Conservation (phyloP, 2,329 filamentous ascomycete species). For the Alternaria alternata region DNA sequence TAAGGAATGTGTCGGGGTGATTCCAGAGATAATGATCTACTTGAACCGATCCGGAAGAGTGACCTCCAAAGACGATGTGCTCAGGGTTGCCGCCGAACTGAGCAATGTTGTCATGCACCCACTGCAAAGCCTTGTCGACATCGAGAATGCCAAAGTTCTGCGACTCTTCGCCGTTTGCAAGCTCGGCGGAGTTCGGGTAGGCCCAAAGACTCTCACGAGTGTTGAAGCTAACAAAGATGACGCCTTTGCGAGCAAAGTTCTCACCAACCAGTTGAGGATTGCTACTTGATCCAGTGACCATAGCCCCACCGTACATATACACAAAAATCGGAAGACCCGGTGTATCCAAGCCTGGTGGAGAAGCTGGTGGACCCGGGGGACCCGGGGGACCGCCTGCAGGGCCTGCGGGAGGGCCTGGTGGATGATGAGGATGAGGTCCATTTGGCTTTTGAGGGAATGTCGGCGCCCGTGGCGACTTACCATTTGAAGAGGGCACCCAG, state of each 20-base stretch:
- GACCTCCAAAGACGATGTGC: slow-evolving; percentile 55
- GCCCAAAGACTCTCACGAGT: slow-evolving; percentile 50
- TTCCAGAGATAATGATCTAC: slow-evolving; percentile 39
- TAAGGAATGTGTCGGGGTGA: slow-evolving; percentile 31
- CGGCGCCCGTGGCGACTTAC: slow-evolving; percentile 5
- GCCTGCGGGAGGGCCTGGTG: not conserved
- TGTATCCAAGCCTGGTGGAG: not conserved
- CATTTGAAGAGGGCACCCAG: slow-evolving; percentile 24
- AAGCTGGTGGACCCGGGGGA: not conserved
- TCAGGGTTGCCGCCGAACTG: slow-evolving; percentile 54
- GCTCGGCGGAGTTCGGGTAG: slow-evolving; percentile 53
- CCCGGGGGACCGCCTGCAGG: too few species aligned
- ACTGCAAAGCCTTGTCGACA: slow-evolving; percentile 49
- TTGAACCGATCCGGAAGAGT: slow-evolving; percentile 38
- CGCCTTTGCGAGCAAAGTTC: slow-evolving; percentile 42
- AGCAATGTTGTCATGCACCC: slow-evolving; percentile 48
- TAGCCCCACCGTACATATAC: slow-evolving; percentile 56
- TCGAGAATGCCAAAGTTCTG: slow-evolving; percentile 50
- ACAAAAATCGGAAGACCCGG: slow-evolving; percentile 46
- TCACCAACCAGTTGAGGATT: slow-evolving; percentile 55
- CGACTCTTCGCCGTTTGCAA: slow-evolving; percentile 27
- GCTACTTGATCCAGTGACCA: slow-evolving; percentile 53
- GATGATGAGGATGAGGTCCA: slow-evolving; percentile 7
- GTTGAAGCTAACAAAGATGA: slow-evolving; percentile 38
- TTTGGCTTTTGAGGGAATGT: slow-evolving; percentile 4